Percentiles rank a stretch among this genome's conserved stretches.
These are phyloP conservation scores for Gracilariopsis chorda DNA, from an alignment of 23 red algal species.

Conservation along the genomic window DNA sequence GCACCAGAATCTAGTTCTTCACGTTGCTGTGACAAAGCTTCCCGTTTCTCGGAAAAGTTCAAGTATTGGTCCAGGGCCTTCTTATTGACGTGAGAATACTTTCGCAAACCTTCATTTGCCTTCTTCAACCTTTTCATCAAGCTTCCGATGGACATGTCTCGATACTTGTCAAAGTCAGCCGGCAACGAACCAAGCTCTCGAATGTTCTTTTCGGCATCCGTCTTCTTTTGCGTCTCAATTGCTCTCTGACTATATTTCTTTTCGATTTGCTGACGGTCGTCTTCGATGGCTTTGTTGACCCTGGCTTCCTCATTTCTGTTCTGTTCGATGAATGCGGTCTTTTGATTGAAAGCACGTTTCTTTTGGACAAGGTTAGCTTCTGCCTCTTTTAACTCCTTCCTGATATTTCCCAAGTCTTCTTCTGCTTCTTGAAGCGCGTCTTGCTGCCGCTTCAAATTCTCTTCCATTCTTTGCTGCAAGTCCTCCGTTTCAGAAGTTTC, in stretches of 20 bases:
- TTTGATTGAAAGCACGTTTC: background rate
- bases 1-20: constrained; percentile 87
- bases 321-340: constrained; percentile 15
- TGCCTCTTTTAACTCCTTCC: constrained; percentile 7
- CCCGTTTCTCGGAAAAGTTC: constrained; percentile 86
- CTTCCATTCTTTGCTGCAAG: background rate
- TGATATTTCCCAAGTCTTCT: constrained; percentile 3
- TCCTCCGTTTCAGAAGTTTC: background rate
- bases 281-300: constrained; percentile 32
- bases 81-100: constrained; percentile 93
- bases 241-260: constrained; percentile 53
- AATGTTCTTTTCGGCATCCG: constrained; percentile 76
- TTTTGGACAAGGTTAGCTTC: constrained; percentile 3
- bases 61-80: constrained; percentile 97
- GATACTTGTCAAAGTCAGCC: constrained; percentile 79
- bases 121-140: constrained; percentile 70
- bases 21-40: constrained; percentile 63
- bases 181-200: constrained; percentile 87
- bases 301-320: constrained; percentile 65
- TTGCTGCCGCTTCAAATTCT: background rate
- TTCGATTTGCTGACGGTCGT: constrained; percentile 63
- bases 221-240: constrained; percentile 61
- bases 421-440: background rate
- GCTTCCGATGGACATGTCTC: background rate
- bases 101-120: constrained; percentile 65